A percentile compares a stretch with the other conserved stretches of the same genome.
phyloP scores from a whole-genome alignment of 768 basidiomycete species.

The Amanita pallidorosea region DNA sequence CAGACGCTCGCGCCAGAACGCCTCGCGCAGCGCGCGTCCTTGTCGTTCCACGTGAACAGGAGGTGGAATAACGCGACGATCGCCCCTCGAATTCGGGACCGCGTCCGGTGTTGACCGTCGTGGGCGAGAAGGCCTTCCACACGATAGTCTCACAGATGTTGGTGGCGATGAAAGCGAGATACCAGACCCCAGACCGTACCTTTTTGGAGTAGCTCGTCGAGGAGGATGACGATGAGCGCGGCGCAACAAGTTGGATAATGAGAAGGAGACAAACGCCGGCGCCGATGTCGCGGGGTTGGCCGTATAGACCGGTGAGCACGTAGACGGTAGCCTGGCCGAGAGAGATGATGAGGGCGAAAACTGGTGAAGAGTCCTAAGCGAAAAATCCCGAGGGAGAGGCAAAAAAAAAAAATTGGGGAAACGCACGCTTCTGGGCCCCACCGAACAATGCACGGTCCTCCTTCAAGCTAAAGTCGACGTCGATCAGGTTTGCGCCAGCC shows the following conservation, averaged over 20 bases:
- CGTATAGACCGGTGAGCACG: slow-evolving; percentile 94
- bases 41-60: slow-evolving; percentile 97
- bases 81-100: slow-evolving; percentile 98
- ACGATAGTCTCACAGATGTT: slow-evolving; percentile 99
- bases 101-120: slow-evolving; percentile 95
- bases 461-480: slow-evolving; percentile 95
- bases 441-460: slow-evolving; percentile 95
- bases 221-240: slow-evolving; percentile 92
- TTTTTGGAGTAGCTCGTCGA: slow-evolving; percentile 98
- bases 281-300: slow-evolving; percentile 85
- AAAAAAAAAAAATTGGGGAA: background rate
- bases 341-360: slow-evolving; percentile 93
- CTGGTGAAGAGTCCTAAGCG: slow-evolving; percentile 25
- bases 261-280: slow-evolving; percentile 95
- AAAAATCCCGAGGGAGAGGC: background rate
- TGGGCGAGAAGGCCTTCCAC: slow-evolving; percentile 99
- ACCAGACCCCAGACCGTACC: slow-evolving; percentile 96
- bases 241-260: slow-evolving; percentile 95
- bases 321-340: slow-evolving; percentile 97
- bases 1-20: slow-evolving; percentile 94
- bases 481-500: slow-evolving; percentile 94
- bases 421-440: slow-evolving; percentile 92
- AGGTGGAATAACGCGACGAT: slow-evolving; percentile 95
- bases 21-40: slow-evolving; percentile 92
- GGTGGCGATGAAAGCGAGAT: slow-evolving; percentile 99